A percentile compares a stretch with the other conserved stretches of the same genome.
These are phyloP conservation scores for Cladosporium sphaerospermum DNA, from an alignment of 2,329 filamentous ascomycete genomes.

Conservation along the genomic window DNA sequence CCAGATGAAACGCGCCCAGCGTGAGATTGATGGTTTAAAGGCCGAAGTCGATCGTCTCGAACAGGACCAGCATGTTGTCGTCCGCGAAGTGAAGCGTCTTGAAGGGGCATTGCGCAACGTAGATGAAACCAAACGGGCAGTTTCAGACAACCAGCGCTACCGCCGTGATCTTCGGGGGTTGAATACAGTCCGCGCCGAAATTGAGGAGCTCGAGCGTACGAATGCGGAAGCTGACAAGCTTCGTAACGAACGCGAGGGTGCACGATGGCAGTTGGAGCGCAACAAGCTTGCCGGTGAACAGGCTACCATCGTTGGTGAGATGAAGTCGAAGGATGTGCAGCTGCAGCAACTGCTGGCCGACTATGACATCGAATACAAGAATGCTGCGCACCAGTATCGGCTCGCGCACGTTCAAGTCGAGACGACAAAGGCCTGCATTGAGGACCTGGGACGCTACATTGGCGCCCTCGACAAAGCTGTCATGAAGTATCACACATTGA, in stretches of 20 bases:
- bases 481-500: constrained; percentile 91
- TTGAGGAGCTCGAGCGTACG: constrained; percentile 66
- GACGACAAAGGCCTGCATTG: constrained; percentile 87
- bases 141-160: constrained; percentile 81
- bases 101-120: constrained; percentile 72
- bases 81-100: constrained; percentile 67
- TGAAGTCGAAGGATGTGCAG: constrained; percentile 80
- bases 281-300: constrained; percentile 67
- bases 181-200: constrained; percentile 60
- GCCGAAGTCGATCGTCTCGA: constrained; percentile 60
- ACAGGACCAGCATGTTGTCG: constrained; percentile 60
- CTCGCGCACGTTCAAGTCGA: constrained; percentile 83
- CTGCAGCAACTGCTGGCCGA: constrained; percentile 66
- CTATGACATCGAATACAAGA: constrained; percentile 80
- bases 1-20: constrained; percentile 63
- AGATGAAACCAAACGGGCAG: constrained; percentile 77
- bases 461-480: constrained; percentile 89
- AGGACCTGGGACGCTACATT: constrained; percentile 78
- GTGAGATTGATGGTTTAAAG: constrained; percentile 63
- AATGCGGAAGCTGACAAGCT: constrained; percentile 79
- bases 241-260: constrained; percentile 64
- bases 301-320: constrained; percentile 66
- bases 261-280: constrained; percentile 59
- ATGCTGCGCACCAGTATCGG: constrained; percentile 73
- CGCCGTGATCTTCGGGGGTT: constrained; percentile 68